Evolutionary conservation across 805 yeast genomes (phyloP), one percentile per base, ranked within the genome.

Genomic region (Starmerella sp.): DNA sequence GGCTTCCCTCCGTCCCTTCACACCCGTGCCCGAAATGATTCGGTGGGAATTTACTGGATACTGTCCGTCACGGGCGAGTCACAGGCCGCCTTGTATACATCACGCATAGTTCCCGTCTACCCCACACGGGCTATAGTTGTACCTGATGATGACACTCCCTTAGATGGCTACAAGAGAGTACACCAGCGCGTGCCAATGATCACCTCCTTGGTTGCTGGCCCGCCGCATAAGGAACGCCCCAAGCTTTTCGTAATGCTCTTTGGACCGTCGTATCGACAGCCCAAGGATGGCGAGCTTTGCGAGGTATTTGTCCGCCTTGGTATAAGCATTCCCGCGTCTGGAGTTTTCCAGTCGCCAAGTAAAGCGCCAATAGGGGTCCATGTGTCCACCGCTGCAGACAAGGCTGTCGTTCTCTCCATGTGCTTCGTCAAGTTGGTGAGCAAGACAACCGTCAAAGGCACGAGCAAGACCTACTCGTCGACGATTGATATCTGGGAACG

Each of bases 331-430:
- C 59, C 59, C 13, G 29, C 34, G 14, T 10, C 38, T 6, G 59
- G 59, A 1, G 52, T 56, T 1, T 35, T 53, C 10, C 59, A 56
- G 28, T 44, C 52, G n/a, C 59, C 59, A 1, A 54, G 48, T 13
- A 53, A 53, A 45, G 39, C 54, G 8, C 52, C 35, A 2, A 5
- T 56, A 13, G 50, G 54, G 3, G 35, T 53, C 14, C n/a, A 13
- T 29, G 11, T 51, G 17, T 8, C 32, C 28, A 35, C 51, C 5
- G 41, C 39, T 5, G 35, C 32, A 8, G 52, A 30, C 6, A 15
- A 51, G 3, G 11, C 54, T 2, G 53, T 56, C 3, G 46, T 52
- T 14, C 47, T 55, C 14, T 14, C 50, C 8, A n/a, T 30, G 37
- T 29, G 46, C 28, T 14, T 13, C 9, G 55, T 43, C 31, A 55